These are phyloP conservation scores for Ustilago curta DNA, from an alignment of 1,284 basidiomycete species.

Conservation along the genomic window DNA sequence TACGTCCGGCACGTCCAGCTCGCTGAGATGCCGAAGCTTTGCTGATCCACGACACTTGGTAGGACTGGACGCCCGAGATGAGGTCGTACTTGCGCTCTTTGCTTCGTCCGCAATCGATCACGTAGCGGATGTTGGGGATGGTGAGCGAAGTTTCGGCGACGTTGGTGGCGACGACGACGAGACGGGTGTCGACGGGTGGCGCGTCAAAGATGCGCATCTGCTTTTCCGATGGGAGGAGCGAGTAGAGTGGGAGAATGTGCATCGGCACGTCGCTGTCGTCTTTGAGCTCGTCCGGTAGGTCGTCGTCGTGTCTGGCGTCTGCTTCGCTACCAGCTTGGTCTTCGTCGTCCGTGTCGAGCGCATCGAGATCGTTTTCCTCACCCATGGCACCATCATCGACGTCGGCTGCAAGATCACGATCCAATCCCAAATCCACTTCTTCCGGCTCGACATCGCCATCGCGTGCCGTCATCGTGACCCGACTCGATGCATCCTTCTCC, in stretches of 20 bases:
- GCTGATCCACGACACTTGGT: conserved; percentile 80
- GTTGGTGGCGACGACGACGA: conserved; percentile 82
- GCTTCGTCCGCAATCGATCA: conserved; percentile 80
- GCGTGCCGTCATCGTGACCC: conserved; percentile 33
- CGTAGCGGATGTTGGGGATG: conserved; percentile 81
- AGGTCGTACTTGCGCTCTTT: conserved; percentile 83
- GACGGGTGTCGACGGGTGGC: conserved; percentile 76
- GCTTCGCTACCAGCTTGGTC: conserved; percentile 38
- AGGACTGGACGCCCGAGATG: conserved; percentile 77
- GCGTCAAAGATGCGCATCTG: conserved; percentile 80
- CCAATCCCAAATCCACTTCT: conserved; percentile 80
- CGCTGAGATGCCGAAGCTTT: conserved; percentile 81
- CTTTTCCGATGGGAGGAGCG: conserved; percentile 78
- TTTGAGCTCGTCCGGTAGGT: conserved; percentile 54
- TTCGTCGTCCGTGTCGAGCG: conserved; percentile 61
- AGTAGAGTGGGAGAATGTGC: conserved; percentile 81
- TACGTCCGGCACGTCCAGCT: conserved; percentile 81
- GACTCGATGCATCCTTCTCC: conserved; percentile 12
- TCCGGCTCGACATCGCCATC: conserved; percentile 78
- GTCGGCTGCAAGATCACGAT: conserved; percentile 71
- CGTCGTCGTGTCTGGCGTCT: conserved; percentile 46
- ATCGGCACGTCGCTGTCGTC: conserved; percentile 61
- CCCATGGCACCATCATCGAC: conserved; percentile 70
- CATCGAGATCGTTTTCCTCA: conserved; percentile 71
- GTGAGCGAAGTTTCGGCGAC: conserved; percentile 84